phyloP scores from a whole-genome alignment of 768 basidiomycete genomes.

The Suillus americanus region DNA sequence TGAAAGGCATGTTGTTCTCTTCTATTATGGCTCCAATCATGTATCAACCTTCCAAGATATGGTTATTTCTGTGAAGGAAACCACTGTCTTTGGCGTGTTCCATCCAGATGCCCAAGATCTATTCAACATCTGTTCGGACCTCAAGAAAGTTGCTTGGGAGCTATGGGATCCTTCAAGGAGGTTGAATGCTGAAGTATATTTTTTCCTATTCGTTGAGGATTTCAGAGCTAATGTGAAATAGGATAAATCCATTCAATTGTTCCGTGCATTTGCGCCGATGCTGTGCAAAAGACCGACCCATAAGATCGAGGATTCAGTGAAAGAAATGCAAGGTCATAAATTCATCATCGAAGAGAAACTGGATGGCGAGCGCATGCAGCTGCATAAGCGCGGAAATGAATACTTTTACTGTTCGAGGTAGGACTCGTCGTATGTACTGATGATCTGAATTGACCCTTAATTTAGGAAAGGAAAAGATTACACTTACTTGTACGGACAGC shows the following conservation, averaged over 20 bases:
- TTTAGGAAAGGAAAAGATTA: constrained; percentile 87
- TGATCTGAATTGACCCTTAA: constrained; percentile 3
- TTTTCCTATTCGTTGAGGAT: background rate
- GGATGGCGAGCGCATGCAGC: constrained; percentile 94
- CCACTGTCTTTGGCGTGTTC: constrained; percentile 86
- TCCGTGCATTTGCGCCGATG: constrained; percentile 91
- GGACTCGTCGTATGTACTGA: constrained; percentile 6
- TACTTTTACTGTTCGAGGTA: constrained; percentile 93
- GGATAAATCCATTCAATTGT: constrained; percentile 84
- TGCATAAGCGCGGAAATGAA: constrained; percentile 90
- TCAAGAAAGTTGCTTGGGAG: constrained; percentile 91
- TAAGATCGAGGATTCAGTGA: constrained; percentile 80
- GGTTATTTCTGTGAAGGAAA: constrained; percentile 91
- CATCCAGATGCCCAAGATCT: constrained; percentile 93
- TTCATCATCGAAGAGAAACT: constrained; percentile 97
- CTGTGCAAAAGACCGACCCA: constrained; percentile 86
- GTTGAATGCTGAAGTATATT: constrained; percentile 54
- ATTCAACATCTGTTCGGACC: constrained; percentile 95
- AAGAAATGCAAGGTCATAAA: constrained; percentile 72
- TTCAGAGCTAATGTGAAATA: constrained; percentile 30
- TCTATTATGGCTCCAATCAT: background rate
- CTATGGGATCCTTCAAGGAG: constrained; percentile 75
- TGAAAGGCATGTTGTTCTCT: constrained; percentile 65
- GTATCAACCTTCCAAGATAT: constrained; percentile 58
- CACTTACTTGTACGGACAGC: constrained; percentile 87